Conservation (phyloP, 2,329 filamentous ascomycete genomes). For the Neoarthrinium moseri region DNA sequence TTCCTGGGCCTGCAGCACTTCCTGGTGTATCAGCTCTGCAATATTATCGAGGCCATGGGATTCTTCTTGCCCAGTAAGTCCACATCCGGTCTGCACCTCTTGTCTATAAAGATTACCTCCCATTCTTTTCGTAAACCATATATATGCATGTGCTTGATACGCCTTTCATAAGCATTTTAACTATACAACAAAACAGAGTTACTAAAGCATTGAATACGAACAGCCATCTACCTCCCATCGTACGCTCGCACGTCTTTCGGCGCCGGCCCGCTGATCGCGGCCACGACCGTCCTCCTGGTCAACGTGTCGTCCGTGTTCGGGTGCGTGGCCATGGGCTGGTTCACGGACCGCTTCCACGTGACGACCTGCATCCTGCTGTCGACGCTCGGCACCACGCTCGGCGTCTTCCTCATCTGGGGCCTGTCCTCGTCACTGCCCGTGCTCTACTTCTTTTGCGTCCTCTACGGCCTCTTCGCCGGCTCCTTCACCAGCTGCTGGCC, state of each 20-base stretch:
- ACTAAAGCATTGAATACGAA: no score
- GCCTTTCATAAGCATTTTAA: no score
- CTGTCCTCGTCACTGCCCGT: slow-evolving; percentile 50
- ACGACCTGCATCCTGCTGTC: slow-evolving; percentile 47
- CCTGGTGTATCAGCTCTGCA: slow-evolving; percentile 56
- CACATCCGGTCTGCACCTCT: slow-evolving; percentile 55
- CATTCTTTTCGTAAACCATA: slow-evolving; percentile 50
- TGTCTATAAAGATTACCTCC: slow-evolving; percentile 53
- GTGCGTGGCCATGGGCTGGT: slow-evolving; percentile 40
- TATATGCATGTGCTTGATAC: no score
- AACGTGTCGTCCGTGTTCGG: slow-evolving; percentile 47
- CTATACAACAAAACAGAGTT: no score
- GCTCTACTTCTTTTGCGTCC: slow-evolving; percentile 50
- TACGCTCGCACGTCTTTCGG: slow-evolving; percentile 42
- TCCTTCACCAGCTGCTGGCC: slow-evolving; percentile 18
- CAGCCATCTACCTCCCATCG: slow-evolving; percentile 50
- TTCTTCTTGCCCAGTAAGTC: slow-evolving; percentile 61
- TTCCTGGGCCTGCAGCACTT: slow-evolving; percentile 57
- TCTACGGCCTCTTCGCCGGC: slow-evolving; percentile 58
- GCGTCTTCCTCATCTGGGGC: slow-evolving; percentile 61
- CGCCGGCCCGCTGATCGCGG: slow-evolving; percentile 37
- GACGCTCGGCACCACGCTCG: slow-evolving; percentile 44
- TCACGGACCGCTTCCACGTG: slow-evolving; percentile 46
- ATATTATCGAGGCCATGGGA: slow-evolving; percentile 56
- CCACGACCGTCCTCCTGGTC: slow-evolving; percentile 45